phyloP scores from a whole-genome alignment of 495 filamentous ascomycete genomes.

The Talaromyces wortmannii region DNA sequence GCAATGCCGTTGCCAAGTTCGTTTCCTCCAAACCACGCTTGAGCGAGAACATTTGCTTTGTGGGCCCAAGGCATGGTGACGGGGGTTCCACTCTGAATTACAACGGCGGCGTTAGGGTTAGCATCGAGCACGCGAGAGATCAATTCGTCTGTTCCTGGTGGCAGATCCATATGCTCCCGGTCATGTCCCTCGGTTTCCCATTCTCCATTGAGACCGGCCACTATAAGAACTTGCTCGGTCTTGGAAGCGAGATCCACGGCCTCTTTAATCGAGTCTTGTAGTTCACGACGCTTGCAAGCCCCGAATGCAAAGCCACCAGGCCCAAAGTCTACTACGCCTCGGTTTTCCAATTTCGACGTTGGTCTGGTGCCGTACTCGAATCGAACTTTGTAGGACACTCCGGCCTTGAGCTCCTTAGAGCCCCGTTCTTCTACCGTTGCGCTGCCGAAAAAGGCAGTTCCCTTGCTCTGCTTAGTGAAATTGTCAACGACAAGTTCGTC shows the following conservation, averaged over 20 bases:
- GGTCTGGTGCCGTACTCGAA: constrained; percentile 60
- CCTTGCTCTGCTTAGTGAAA: constrained; percentile 51
- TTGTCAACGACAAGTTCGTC: constrained; percentile 67
- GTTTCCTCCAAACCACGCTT: constrained; percentile 67
- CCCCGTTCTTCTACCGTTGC: constrained; percentile 57
- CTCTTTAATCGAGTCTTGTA: constrained; percentile 57
- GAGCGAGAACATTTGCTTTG: constrained; percentile 59
- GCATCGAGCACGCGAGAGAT: constrained; percentile 61
- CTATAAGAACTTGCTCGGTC: constrained; percentile 68
- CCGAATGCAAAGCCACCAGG: constrained; percentile 77
- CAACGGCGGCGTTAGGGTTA: constrained; percentile 69
- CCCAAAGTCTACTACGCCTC: constrained; percentile 44
- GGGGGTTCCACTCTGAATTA: constrained; percentile 79
- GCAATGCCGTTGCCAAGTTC: constrained; percentile 61
- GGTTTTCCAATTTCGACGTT: constrained; percentile 51
- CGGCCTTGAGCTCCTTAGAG: constrained; percentile 47
- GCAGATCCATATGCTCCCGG: constrained; percentile 76
- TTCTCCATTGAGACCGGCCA: constrained; percentile 75
- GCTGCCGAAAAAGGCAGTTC: constrained; percentile 53
- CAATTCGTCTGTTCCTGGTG: constrained; percentile 68
- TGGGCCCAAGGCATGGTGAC: constrained; percentile 79
- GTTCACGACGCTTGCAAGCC: constrained; percentile 58
- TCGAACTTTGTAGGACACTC: constrained; percentile 51
- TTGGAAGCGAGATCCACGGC: constrained; percentile 56
- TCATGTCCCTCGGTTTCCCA: constrained; percentile 90